Conservation (phyloP, 441 rosid genomes). For the Eutrema salsugineum region DNA sequence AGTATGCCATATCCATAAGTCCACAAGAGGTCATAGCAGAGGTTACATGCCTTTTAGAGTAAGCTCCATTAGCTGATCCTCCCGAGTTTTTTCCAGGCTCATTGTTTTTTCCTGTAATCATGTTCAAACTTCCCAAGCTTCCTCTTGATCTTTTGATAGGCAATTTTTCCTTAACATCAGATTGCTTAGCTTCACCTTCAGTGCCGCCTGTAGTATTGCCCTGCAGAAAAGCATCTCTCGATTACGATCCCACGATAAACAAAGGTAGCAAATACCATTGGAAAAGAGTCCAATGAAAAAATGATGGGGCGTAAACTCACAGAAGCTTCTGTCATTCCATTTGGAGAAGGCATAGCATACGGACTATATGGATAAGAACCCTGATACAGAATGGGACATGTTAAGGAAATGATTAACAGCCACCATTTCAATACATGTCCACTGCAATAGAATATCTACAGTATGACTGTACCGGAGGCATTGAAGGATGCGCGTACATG, state of each 20-base stretch:
- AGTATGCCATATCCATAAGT: background rate
- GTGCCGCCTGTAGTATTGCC: slow-evolving; percentile 68
- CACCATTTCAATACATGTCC: background rate
- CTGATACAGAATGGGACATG: slow-evolving; percentile 36
- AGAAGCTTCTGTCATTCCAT: slow-evolving; percentile 74
- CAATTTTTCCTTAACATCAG: slow-evolving; percentile 84
- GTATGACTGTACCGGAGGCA: slow-evolving; percentile 68
- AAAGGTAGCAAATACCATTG: background rate
- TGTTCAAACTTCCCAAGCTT: slow-evolving; percentile 88
- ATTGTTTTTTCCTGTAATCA: slow-evolving; percentile 76
- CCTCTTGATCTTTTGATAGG: slow-evolving; percentile 95
- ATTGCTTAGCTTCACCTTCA: slow-evolving; percentile 71
- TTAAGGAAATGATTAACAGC: slow-evolving; percentile 1
- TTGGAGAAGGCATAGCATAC: slow-evolving; percentile 88
- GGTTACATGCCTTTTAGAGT: slow-evolving; percentile 68
- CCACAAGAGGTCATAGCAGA: too few species aligned
- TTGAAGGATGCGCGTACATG: slow-evolving; percentile 86
- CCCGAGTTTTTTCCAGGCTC: slow-evolving; percentile 65
- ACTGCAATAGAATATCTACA: slow-evolving; percentile 6
- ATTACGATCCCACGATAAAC: background rate
- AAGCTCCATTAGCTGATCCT: slow-evolving; percentile 70
- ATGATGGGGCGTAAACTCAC: slow-evolving; percentile 50
- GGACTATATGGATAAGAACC: slow-evolving; percentile 96
- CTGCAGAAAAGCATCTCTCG: slow-evolving; percentile 34
- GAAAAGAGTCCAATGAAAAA: slow-evolving; percentile 11